Evolutionary conservation across 2,329 filamentous ascomycete genomes (phyloP).

Genomic region (Monilinia polystroma): DNA sequence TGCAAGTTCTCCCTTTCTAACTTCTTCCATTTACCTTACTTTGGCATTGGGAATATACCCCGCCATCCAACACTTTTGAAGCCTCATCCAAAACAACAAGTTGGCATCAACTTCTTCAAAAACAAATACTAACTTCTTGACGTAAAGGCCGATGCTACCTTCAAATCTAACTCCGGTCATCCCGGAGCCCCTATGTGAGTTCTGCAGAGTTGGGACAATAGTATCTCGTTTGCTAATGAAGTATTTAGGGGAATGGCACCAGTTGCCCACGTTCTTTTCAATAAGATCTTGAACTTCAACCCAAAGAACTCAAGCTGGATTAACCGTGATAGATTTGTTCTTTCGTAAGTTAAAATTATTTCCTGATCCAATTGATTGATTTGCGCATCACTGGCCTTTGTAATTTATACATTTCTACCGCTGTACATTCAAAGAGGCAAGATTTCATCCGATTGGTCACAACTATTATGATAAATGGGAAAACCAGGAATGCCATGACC

Average conservation of each 20-base stretch:
- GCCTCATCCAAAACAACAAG: slow-evolving; percentile 34
- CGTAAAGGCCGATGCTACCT: slow-evolving; percentile 90
- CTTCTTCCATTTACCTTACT: slow-evolving; percentile 32
- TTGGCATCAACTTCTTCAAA: slow-evolving; percentile 20
- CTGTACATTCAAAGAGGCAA: background rate
- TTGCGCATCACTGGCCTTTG: background rate
- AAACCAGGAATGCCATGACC: background rate
- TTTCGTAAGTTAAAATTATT: slow-evolving; percentile 71
- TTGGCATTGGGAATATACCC: slow-evolving; percentile 38
- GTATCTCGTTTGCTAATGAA: slow-evolving; percentile 9
- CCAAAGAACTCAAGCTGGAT: slow-evolving; percentile 97
- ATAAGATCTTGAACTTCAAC: slow-evolving; percentile 99
- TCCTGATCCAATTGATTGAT: background rate
- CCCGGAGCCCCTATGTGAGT: slow-evolving; percentile 94
- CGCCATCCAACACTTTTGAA: slow-evolving; percentile 39
- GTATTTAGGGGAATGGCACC: slow-evolving; percentile 76
- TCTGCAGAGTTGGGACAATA: slow-evolving; percentile 1
- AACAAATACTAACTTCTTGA: slow-evolving; percentile 28
- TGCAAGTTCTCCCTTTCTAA: slow-evolving; percentile 58
- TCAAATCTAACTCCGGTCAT: slow-evolving; percentile 94
- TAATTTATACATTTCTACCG: background rate
- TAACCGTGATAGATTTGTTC: slow-evolving; percentile 97
- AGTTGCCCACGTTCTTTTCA: slow-evolving; percentile 93
- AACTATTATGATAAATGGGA: background rate
- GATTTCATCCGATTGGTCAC: too few relatives aligned